Conservation (phyloP, 2,329 filamentous ascomycete species). For the Colletotrichum sansevieriae region DNA sequence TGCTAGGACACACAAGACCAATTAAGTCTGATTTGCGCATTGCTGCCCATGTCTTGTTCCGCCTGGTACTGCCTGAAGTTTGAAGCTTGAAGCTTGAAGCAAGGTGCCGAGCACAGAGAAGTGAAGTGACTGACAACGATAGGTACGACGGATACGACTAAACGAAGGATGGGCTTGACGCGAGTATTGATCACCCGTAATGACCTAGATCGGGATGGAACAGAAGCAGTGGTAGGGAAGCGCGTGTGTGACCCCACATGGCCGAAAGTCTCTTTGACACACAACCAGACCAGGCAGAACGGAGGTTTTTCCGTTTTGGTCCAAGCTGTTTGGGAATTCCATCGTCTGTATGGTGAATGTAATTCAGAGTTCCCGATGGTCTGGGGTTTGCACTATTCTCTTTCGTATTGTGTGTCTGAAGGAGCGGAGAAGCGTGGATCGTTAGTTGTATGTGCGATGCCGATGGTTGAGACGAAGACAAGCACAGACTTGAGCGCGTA, state of each 20-base stretch:
- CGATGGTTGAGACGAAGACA: slow-evolving; percentile 33
- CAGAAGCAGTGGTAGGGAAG: slow-evolving; percentile 21
- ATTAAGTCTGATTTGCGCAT: not conserved
- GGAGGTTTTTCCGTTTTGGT: slow-evolving; percentile 39
- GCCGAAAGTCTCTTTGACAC: slow-evolving; percentile 40
- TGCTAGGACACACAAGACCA: not conserved
- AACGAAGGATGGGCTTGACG: slow-evolving; percentile 15
- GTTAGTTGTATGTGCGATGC: slow-evolving; percentile 13
- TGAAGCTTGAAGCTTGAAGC: not conserved
- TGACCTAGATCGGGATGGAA: slow-evolving; percentile 35
- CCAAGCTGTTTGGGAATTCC: slow-evolving; percentile 35
- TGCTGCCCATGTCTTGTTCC: slow-evolving; percentile 7
- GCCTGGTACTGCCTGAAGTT: not conserved
- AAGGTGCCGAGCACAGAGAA: not conserved
- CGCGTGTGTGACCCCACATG: slow-evolving; percentile 36
- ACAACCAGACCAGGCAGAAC: slow-evolving; percentile 29
- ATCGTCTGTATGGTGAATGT: slow-evolving; percentile 2
- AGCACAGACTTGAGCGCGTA: slow-evolving; percentile 26
- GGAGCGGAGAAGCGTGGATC: slow-evolving; percentile 3
- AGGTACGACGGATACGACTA: not conserved
- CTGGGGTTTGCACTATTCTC: not conserved
- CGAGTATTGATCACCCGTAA: slow-evolving; percentile 29
- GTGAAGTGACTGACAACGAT: not conserved
- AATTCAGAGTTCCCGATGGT: slow-evolving; percentile 23
- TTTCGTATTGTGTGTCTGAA: slow-evolving; percentile 4